These are phyloP conservation scores for Mycena alexandri DNA, from an alignment of 768 basidiomycete species.

Conservation along the genomic window DNA sequence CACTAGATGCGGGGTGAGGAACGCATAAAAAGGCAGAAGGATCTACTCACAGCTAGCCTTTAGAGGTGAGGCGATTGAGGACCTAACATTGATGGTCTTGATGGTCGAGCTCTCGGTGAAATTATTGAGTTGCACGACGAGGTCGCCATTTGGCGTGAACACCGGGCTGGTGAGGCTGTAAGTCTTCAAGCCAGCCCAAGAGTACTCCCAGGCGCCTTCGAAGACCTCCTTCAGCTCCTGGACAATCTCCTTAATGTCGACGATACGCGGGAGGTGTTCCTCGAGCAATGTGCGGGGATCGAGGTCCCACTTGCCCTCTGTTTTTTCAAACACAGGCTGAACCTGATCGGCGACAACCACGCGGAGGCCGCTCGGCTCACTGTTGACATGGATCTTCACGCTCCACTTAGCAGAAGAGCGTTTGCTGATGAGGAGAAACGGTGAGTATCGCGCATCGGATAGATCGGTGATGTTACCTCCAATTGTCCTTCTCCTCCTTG, in stretches of 20 bases:
- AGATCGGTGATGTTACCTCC: slow-evolving; percentile 9
- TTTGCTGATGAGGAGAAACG: slow-evolving; percentile 19
- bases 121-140: slow-evolving; percentile 26
- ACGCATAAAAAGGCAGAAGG: not conserved
- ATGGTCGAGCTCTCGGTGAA: slow-evolving; percentile 1
- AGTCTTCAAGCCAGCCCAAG: slow-evolving; percentile 11
- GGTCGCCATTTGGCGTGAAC: slow-evolving; percentile 33
- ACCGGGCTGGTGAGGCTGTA: slow-evolving; percentile 30
- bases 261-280: slow-evolving; percentile 25
- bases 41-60: not conserved
- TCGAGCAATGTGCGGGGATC: slow-evolving; percentile 19
- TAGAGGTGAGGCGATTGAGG: not conserved
- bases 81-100: not conserved
- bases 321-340: slow-evolving; percentile 23
- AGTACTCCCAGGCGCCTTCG: slow-evolving; percentile 30
- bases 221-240: slow-evolving; percentile 19
- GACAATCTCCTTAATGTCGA: slow-evolving; percentile 27
- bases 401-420: slow-evolving; percentile 27
- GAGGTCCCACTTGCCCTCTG: slow-evolving; percentile 26
- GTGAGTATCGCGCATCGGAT: not conserved
- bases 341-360: slow-evolving; percentile 14
- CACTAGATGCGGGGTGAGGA: not conserved
- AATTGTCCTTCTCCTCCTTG: slow-evolving; percentile 1
- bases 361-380: slow-evolving; percentile 18
- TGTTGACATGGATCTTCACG: slow-evolving; percentile 9